Base-by-base conservation (phyloP, 306 rosid species). In the Malus fusca region DNA sequence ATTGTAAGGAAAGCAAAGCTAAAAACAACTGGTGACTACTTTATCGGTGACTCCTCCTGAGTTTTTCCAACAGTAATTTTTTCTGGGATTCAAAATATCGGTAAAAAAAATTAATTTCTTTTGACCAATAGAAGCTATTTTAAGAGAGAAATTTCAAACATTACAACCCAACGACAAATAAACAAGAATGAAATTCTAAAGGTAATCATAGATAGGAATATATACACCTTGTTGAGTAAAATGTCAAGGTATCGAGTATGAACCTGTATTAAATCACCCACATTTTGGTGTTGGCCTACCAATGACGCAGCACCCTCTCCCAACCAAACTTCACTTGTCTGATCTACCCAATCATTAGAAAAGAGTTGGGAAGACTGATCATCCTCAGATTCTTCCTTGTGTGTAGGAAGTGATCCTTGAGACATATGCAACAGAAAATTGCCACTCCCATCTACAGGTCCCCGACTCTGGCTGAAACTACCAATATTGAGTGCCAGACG, bases 381-480 rank as follows among this genome's bases (percentile, higher is more conserved):
- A 77, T 94, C 95, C 78, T 91, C 90, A 11, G 83, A 80, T 86
- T 87, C 96, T 83, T 90, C 96, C 81, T 77, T 81, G 76, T 89
- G 97, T 10, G 91, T 82, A 74, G 93, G 81, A 77, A 89, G 95
- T 66, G 84, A 84, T 71, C 87, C 87, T 66, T 69, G 88, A 15
- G 88, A 76, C 71, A 83, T 43, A 67, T 72, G 86, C 65, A 80
- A 82, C 0, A 87, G 83, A 76, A 77, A 85, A 69, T 79, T 83
- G 33, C 85, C 74, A 66, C 81, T 80, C 77, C 83, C 88, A 88
- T 90, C 93, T 76, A 80, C 78, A 46, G 83, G 69, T 84, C 81
- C 72, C 80, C 70, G 74, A 73, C 80, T 87, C 31, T 71, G 83
- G 76, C 87, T 84, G 81, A 83, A 80, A 79, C 84, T 82, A 75